A percentile compares a stretch with the other conserved stretches of the same genome.
These are phyloP conservation scores for Paracoccidioides lutzii DNA, from an alignment of 2,329 filamentous ascomycete genomes.

Conservation along the genomic window DNA sequence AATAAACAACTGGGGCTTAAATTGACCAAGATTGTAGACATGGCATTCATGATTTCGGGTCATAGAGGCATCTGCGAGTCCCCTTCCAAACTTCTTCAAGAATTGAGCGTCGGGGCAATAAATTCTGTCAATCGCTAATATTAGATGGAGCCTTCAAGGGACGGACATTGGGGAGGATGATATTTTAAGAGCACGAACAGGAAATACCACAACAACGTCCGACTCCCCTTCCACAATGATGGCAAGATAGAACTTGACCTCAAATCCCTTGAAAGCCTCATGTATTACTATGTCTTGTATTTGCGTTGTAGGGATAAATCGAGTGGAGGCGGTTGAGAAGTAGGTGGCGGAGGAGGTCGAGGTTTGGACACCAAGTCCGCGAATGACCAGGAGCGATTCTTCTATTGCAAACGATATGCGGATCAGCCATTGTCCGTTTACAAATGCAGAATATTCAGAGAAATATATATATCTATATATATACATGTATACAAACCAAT, in stretches of 20 bases:
- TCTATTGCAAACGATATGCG: conserved; percentile 30
- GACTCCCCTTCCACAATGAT: conserved; percentile 83
- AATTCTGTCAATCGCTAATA: conserved; percentile 23
- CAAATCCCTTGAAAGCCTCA: conserved; percentile 86
- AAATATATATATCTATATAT: conserved; percentile 1
- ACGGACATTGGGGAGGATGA: not conserved
- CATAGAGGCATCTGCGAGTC: conserved; percentile 68
- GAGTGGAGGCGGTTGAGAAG: conserved; percentile 47
- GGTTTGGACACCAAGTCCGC: conserved; percentile 83
- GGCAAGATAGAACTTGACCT: conserved; percentile 76
- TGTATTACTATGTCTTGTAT: conserved; percentile 91
- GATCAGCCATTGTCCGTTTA: conserved; percentile 34
- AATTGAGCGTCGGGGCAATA: conserved; percentile 61
- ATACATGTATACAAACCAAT: too few species aligned
- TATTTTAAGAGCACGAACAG: conserved; percentile 35
- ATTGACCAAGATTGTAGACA: not conserved
- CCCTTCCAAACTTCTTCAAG: conserved; percentile 88
- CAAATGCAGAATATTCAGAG: conserved; percentile 33
- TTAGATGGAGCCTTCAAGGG: conserved; percentile 5
- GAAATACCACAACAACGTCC: conserved; percentile 90
- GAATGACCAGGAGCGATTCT: conserved; percentile 78
- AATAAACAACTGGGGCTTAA: not conserved
- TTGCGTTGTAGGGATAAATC: conserved; percentile 78
- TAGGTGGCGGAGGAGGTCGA: conserved; percentile 57
- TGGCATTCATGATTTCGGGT: conserved; percentile 38